Evolutionary conservation across 129 eudicot species (phyloP), one percentile per base, ranked within the genome.

Genomic region (Arctium lappa): DNA sequence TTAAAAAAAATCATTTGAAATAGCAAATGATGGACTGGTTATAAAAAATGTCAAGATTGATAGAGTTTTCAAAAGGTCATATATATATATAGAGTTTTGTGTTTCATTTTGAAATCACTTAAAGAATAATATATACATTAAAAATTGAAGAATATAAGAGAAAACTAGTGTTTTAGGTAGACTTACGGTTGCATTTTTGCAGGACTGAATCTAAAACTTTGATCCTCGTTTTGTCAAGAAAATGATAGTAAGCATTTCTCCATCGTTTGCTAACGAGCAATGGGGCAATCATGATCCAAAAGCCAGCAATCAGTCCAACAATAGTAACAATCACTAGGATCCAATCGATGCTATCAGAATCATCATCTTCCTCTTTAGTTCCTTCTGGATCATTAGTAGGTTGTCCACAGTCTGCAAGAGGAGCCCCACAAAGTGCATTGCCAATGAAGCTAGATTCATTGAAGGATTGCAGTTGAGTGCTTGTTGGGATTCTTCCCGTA

Each of bases 321-420:
- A 79, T 39, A 0, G 75, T 72, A 78, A 40, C 9, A 2, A 63
- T 66, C 56, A 78, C 42, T 32, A 84, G 70, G 69, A 79, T 79
- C 87, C 80, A 79, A 42, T 84, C 87, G 8, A 78, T 13, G 70
- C 60, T 39, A 78, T 78, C 12, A 80, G 77, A 79, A 42, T 69
- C 39, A 48, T 7, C 68, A 48, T 18, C 22, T 63, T 46, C 40
- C 73, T 22, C 30, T 15, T 77, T 34, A 60, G 38, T 66, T 29
- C 71, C 32, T 6, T 66, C 15, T 66, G 71, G 33, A 66, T 66
- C 71, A 66, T 8, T 15, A 27, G 33, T 29, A 7, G 12, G 32
- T 27, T 27, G 33, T 27, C 34, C 13, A 8, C 71, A 66, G 1
- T 15, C 1, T 66, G 71, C 13, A 73, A 73, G 77, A 37, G 77